These are phyloP conservation scores for Gonium pectorale DNA, from an alignment of 139 green algal species.

Conservation along the genomic window DNA sequence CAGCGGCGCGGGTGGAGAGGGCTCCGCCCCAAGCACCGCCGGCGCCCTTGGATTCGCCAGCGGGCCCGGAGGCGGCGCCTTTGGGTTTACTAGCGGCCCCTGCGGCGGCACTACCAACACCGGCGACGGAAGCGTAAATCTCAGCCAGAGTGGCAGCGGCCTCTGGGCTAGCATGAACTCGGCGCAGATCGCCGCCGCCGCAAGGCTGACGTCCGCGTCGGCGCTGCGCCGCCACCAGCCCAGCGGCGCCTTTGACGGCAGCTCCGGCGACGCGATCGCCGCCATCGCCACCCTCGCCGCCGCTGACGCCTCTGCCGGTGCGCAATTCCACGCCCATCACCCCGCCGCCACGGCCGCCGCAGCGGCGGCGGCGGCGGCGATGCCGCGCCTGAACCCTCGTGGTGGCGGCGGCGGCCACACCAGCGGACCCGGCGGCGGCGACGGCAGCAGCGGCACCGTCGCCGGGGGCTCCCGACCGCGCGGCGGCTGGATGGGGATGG, in stretches of 20 bases:
- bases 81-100: too few relatives aligned
- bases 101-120: too few relatives aligned
- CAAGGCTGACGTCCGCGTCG: constrained; percentile 34
- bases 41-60: background rate
- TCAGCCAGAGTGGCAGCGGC: constrained; percentile 22
- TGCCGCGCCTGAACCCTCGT: too few relatives aligned
- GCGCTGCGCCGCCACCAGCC: background rate
- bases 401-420: too few relatives aligned
- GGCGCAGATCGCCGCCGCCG: constrained; percentile 11
- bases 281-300: too few relatives aligned
- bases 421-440: too few relatives aligned
- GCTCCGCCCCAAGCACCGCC: too few relatives aligned
- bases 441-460: too few relatives aligned
- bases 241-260: background rate
- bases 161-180: constrained; percentile 21
- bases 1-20: too few relatives aligned
- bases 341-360: background rate
- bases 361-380: background rate
- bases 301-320: too few relatives aligned
- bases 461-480: too few relatives aligned
- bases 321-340: too few relatives aligned
- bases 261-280: background rate
- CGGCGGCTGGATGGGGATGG: background rate
- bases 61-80: background rate
- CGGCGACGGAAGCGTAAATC: background rate